Evolutionary conservation across 2,329 filamentous ascomycete species (phyloP), one percentile per base, ranked within the genome.

Genomic region (Neoscytalidium dimidiatum): DNA sequence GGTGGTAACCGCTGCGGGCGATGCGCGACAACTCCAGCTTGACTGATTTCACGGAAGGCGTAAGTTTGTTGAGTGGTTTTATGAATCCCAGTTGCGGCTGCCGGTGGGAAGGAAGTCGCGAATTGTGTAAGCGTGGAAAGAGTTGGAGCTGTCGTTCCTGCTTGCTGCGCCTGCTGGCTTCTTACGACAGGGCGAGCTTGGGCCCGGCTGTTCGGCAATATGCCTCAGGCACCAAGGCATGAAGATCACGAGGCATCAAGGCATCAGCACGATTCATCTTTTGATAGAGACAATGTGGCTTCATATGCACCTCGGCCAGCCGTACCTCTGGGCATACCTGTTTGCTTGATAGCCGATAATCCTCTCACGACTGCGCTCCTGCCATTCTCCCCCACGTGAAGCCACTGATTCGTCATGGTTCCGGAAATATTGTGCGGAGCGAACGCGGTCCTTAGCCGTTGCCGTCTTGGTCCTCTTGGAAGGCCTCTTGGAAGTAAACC

Each of bases 1-100:
- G 63, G 33, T 64, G 63, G 44, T 64, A 64, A 60, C 63, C 63
- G 53, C 63, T 64, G 41, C 63, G 63, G 63, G 61, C 61, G 23
- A 63, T 53, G 48, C 61, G 61, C 61, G 61, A 63, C 28, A 52
- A 44, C 61, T 63, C 46, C 61, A 63, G 61, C n/a, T 51, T 52
- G 46, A 13, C 61, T 43, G 46, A 44, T 31, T 53, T 13, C 23
- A 17, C 4, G 23, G n/a, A 9, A 35, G 6, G 7, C 21, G 35
- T 41, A 26, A 26, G 23, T 4, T 19, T 19, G 5, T 13, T 43
- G 35, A 35, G 23, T 29, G 38, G 23, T 8, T 8, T n/a, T 44
- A 0, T 8, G n/a, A 28, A 8, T 7, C 23, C 13, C 35, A 13
- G 13, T 38, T 14, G n/a, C n/a, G 38, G 23, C 8, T 8, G 26